A percentile compares a stretch with the other conserved stretches of the same genome.
These are phyloP conservation scores for Capniomyces stellatus DNA, from an alignment of 371 early-diverging fungal genomes.

Conservation along the genomic window DNA sequence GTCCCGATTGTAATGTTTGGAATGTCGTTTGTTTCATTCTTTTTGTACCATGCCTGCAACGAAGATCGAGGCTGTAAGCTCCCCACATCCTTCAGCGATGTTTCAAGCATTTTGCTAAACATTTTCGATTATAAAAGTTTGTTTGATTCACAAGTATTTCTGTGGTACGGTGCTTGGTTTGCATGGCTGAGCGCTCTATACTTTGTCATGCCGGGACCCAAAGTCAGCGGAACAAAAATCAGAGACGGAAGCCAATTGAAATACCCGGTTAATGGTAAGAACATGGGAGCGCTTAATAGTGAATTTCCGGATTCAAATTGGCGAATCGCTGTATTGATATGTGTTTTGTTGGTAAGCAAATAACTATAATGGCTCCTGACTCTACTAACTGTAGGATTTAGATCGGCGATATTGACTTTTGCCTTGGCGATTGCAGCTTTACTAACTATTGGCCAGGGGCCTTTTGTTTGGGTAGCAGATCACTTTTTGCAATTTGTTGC, in stretches of 20 bases:
- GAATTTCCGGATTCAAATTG: too few species aligned
- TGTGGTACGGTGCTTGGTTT: slow-evolving; percentile 43
- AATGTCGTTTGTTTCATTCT: slow-evolving; percentile 37
- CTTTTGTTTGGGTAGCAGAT: slow-evolving; percentile 55
- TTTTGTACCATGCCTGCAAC: slow-evolving; percentile 49
- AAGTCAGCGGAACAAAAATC: slow-evolving; percentile 44
- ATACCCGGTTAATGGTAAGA: slow-evolving; percentile 50
- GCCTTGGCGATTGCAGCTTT: slow-evolving; percentile 22
- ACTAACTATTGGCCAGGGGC: slow-evolving; percentile 28
- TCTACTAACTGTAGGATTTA: too few species aligned
- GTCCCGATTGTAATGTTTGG: slow-evolving; percentile 35
- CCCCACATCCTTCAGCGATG: slow-evolving; percentile 6
- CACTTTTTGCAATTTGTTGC: slow-evolving; percentile 49
- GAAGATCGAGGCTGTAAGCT: slow-evolving; percentile 31
- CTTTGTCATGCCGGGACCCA: slow-evolving; percentile 47
- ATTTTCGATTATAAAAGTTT: slow-evolving; percentile 10
- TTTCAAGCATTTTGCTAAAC: slow-evolving; percentile 6
- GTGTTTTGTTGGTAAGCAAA: too few species aligned
- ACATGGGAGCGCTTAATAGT: too few species aligned
- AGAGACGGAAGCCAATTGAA: slow-evolving; percentile 42
- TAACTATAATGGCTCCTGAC: too few species aligned
- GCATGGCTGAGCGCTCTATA: slow-evolving; percentile 41
- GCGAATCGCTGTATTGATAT: too few species aligned
- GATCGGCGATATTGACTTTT: slow-evolving; percentile 37
- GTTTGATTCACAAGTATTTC: slow-evolving; percentile 28